These are phyloP conservation scores for Aspergillus piperis DNA, from an alignment of 2,329 filamentous ascomycete species.

Conservation along the genomic window DNA sequence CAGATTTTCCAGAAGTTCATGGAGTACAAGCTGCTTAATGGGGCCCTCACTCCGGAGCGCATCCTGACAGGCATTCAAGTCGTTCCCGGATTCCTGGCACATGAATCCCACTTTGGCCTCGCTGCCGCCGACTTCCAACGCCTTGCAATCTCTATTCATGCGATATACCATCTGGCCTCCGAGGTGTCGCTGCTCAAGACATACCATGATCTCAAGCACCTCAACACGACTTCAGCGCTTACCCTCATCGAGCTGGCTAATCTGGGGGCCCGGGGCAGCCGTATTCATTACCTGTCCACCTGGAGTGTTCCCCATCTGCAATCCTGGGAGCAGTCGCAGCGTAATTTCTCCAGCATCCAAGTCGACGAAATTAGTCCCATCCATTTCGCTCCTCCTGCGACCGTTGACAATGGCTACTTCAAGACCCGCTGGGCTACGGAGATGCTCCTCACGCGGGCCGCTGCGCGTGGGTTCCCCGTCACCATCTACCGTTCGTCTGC, in stretches of 20 bases:
- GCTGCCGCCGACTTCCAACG: background rate
- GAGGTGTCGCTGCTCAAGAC: slow-evolving; percentile 4
- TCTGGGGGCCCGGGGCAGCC: background rate
- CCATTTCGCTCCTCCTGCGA: background rate
- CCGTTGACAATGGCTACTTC: slow-evolving; percentile 2
- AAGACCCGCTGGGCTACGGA: slow-evolving; percentile 6
- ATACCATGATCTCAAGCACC: background rate
- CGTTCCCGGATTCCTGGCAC: background rate
- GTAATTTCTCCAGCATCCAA: background rate
- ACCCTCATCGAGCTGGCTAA: slow-evolving; percentile 1
- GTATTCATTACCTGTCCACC: slow-evolving; percentile 8
- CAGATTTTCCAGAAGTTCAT: background rate
- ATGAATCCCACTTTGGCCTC: background rate
- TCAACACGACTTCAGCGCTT: background rate
- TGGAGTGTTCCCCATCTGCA: slow-evolving; percentile 8
- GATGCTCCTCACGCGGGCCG: background rate
- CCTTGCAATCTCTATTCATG: background rate
- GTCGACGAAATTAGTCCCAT: background rate
- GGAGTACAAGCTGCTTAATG: background rate
- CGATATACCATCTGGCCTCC: background rate
- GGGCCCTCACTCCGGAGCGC: background rate
- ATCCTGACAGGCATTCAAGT: background rate
- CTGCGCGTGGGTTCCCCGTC: slow-evolving; percentile 2
- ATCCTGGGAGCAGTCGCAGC: background rate
- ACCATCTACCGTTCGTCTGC: slow-evolving; percentile 4